Percentiles rank a stretch among this genome's conserved stretches.
phyloP scores from a whole-genome alignment of 208 protist species.

The Vickermania ingenoplastis region DNA sequence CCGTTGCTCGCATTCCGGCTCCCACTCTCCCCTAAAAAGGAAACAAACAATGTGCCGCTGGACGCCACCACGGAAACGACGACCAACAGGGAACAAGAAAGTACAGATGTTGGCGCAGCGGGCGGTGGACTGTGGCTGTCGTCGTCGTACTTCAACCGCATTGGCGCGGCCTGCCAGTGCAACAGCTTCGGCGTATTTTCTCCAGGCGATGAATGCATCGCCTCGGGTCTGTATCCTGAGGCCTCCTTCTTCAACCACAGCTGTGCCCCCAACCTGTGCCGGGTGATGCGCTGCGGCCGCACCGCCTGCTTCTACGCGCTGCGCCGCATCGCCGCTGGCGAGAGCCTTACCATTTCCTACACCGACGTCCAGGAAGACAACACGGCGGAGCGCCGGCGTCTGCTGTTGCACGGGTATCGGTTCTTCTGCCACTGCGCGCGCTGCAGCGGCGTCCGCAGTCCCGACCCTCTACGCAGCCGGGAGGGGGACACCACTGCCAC shows the following conservation, averaged over 20 bases:
- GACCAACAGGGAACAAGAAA: too few species aligned
- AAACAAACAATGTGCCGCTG: too few species aligned
- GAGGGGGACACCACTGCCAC: conserved; percentile 1
- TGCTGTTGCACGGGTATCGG: conserved; percentile 38
- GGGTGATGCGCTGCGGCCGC: conserved; percentile 38
- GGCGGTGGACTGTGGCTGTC: conserved; percentile 10
- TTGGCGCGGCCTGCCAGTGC: conserved; percentile 51
- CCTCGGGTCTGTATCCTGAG: conserved; percentile 44
- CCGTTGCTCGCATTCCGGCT: conserved; percentile 15
- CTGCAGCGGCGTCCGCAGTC: conserved; percentile 39
- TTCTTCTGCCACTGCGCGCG: conserved; percentile 64
- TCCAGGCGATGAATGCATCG: conserved; percentile 26
- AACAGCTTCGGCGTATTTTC: conserved; percentile 64
- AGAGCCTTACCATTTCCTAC: conserved; percentile 68
- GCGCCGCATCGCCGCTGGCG: conserved; percentile 24
- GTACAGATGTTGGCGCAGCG: background rate
- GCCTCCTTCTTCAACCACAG: conserved; percentile 78
- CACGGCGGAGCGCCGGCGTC: conserved; percentile 43
- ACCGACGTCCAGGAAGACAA: conserved; percentile 48
- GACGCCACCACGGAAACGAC: background rate
- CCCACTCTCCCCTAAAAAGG: background rate
- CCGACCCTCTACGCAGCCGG: too few species aligned
- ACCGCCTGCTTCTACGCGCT: conserved; percentile 56
- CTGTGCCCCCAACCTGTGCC: conserved; percentile 58
- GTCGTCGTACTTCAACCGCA: conserved; percentile 27